Evolutionary conservation across 2,329 filamentous ascomycete species (phyloP).

Genomic region (Periconia digitata): DNA sequence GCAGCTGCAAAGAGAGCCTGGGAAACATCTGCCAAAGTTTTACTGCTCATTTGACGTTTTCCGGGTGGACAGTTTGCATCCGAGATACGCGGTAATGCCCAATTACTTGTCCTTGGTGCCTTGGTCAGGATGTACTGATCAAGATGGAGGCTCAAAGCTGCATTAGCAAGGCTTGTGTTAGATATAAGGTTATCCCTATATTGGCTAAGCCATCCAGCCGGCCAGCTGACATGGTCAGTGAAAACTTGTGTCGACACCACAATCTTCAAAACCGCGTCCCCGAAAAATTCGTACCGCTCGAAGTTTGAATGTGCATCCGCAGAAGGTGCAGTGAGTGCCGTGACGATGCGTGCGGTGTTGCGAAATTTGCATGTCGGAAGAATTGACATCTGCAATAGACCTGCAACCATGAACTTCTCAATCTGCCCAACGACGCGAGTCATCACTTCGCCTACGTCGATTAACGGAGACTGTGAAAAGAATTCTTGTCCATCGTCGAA

Average conservation of each 20-base stretch:
- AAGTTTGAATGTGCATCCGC: conserved; percentile 1
- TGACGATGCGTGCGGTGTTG: background rate
- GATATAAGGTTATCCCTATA: conserved; percentile 1
- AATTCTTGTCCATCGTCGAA: conserved; percentile 1
- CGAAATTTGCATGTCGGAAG: conserved; percentile 1
- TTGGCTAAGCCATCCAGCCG: conserved; percentile 2
- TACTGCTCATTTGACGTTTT: background rate
- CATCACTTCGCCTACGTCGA: background rate
- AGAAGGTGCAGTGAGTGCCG: conserved; percentile 1
- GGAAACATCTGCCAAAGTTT: conserved; percentile 2
- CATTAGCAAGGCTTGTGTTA: conserved; percentile 1
- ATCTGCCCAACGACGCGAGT: conserved; percentile 1
- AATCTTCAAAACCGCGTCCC: conserved; percentile 2
- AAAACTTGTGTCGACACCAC: conserved; percentile 1
- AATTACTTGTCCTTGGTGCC: background rate
- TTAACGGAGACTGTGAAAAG: background rate
- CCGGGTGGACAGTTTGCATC: background rate
- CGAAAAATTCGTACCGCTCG: conserved; percentile 2
- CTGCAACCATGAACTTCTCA: conserved; percentile 1
- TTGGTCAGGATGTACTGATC: conserved; percentile 2
- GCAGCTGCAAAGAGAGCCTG: conserved; percentile 1
- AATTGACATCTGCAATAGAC: background rate
- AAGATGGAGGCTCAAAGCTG: conserved; percentile 1
- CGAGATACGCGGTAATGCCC: conserved; percentile 1
- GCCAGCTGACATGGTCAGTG: background rate